Percentiles rank a stretch among this genome's conserved stretches.
These are phyloP conservation scores for Tulasnella calospora DNA, from an alignment of 768 basidiomycete species.

Conservation along the genomic window DNA sequence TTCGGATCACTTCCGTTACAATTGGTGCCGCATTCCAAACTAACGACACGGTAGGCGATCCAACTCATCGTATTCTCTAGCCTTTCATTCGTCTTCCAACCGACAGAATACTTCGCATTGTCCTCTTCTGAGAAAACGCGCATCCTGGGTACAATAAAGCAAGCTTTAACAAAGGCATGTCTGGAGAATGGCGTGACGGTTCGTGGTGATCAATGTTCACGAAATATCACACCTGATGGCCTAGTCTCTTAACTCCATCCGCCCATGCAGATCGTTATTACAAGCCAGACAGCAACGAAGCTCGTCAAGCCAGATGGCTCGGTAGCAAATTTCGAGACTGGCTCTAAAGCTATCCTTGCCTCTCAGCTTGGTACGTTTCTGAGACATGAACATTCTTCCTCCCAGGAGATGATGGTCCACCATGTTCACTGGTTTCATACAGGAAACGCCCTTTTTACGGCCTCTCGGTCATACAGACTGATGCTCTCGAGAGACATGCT, in stretches of 20 bases:
- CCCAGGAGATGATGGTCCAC: not conserved
- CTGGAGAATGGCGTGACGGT: slow-evolving; percentile 19
- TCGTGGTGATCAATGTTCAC: not conserved
- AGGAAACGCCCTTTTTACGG: slow-evolving; percentile 17
- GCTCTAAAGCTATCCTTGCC: not conserved
- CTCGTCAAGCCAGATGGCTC: slow-evolving; percentile 1
- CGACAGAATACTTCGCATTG: not conserved
- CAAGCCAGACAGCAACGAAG: slow-evolving; percentile 20
- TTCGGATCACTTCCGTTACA: not conserved
- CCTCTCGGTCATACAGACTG: slow-evolving; percentile 18
- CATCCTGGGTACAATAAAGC: not conserved
- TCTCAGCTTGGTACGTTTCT: slow-evolving; percentile 11
- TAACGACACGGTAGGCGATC: not conserved
- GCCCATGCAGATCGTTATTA: slow-evolving; percentile 11
- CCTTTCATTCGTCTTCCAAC: slow-evolving; percentile 16
- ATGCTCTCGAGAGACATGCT: slow-evolving; percentile 12
- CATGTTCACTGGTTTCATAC: not conserved
- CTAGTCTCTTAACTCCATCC: not conserved
- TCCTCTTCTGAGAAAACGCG: slow-evolving; percentile 8
- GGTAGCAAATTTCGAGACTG: not conserved
- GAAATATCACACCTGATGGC: too few relatives aligned
- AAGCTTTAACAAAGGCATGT: slow-evolving; percentile 18
- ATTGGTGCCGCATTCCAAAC: not conserved
- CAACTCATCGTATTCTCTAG: slow-evolving; percentile 12
- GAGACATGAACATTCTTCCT: not conserved